Evolutionary conservation across 495 filamentous ascomycete genomes (phyloP).

Genomic region (Xanthoparmelia taractica): DNA sequence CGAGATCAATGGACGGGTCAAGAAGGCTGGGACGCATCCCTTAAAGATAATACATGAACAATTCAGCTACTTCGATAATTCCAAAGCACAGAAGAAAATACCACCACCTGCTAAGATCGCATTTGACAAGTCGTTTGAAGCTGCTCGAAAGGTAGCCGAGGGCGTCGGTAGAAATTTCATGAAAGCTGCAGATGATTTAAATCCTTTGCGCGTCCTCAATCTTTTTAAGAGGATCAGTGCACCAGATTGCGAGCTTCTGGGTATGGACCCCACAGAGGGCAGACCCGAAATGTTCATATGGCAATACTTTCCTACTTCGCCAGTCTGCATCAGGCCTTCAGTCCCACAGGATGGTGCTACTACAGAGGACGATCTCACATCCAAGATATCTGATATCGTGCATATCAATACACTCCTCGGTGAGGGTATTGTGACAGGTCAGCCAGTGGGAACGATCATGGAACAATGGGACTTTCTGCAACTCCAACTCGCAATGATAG

Average conservation of each 20-base stretch:
- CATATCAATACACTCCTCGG: slow-evolving; percentile 78
- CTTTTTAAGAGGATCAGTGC: slow-evolving; percentile 82
- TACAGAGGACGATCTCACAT: slow-evolving; percentile 93
- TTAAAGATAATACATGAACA: slow-evolving; percentile 93
- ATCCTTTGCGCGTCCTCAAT: slow-evolving; percentile 79
- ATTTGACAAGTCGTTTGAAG: slow-evolving; percentile 76
- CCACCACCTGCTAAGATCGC: slow-evolving; percentile 67
- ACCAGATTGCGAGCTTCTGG: slow-evolving; percentile 82
- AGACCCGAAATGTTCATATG: slow-evolving; percentile 96
- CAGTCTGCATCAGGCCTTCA: slow-evolving; percentile 86
- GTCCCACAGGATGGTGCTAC: slow-evolving; percentile 84
- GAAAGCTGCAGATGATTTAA: slow-evolving; percentile 89
- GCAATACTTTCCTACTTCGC: slow-evolving; percentile 91
- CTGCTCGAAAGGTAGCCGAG: slow-evolving; percentile 60
- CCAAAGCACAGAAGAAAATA: slow-evolving; percentile 74
- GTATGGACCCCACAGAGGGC: slow-evolving; percentile 76
- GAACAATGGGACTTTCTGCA: slow-evolving; percentile 98
- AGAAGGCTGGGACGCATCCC: slow-evolving; percentile 67
- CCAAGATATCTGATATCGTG: slow-evolving; percentile 88
- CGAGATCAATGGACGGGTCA: slow-evolving; percentile 77
- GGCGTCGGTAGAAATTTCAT: slow-evolving; percentile 87
- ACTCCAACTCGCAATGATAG: slow-evolving; percentile 89
- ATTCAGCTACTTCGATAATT: slow-evolving; percentile 76
- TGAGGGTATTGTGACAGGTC: slow-evolving; percentile 68
- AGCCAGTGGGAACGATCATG: slow-evolving; percentile 81